Conservation (phyloP, 176 grass and related monocot species). For the Typha latifolia region DNA sequence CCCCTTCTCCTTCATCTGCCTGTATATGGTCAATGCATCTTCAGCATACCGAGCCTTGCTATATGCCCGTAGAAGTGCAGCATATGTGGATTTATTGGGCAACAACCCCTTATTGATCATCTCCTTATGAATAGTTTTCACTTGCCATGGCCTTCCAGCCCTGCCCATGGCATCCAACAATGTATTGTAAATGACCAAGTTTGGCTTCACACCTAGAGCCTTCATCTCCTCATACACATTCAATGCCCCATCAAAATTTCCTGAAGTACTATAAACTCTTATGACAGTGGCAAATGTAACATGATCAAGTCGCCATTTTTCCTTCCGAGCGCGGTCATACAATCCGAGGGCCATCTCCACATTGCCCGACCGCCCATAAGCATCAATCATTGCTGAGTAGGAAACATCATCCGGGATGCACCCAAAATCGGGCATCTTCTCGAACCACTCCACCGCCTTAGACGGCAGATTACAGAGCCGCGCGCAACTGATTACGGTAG, state of each 20-base stretch:
- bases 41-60: conserved; percentile 65
- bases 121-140: conserved; percentile 76
- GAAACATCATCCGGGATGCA: conserved; percentile 67
- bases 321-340: conserved; percentile 58
- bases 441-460: conserved; percentile 87
- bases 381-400: conserved; percentile 62
- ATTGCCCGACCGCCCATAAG: conserved; percentile 57
- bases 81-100: conserved; percentile 52
- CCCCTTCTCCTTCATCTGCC: conserved; percentile 38
- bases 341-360: conserved; percentile 52
- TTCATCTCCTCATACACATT: conserved; percentile 98
- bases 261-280: conserved; percentile 36
- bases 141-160: conserved; percentile 78
- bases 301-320: conserved; percentile 57
- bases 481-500: conserved; percentile 68
- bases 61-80: conserved; percentile 59
- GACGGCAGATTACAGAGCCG: conserved; percentile 42
- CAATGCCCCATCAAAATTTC: conserved; percentile 72
- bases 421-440: conserved; percentile 66
- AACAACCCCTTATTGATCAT: conserved; percentile 37
- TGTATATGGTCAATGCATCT: conserved; percentile 62
- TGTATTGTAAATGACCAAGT: conserved; percentile 68
- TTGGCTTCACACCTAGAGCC: conserved; percentile 56
- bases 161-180: conserved; percentile 77
- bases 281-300: conserved; percentile 64